Conservation (phyloP, 306 rosid species). For the Comarum palustre region DNA sequence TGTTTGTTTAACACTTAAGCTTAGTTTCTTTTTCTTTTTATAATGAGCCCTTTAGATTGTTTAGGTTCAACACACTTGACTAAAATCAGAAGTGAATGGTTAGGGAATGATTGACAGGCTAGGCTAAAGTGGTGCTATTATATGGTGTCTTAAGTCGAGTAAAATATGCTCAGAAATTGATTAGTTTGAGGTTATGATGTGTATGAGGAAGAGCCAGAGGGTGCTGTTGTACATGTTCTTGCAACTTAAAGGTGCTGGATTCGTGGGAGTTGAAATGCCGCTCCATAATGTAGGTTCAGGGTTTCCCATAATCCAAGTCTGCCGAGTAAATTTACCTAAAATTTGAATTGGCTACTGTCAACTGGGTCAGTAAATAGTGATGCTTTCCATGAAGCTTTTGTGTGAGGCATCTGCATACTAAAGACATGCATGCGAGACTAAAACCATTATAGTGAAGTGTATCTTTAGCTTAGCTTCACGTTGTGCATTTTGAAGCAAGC, state of each 20-base stretch:
- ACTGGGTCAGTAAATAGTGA: neutral
- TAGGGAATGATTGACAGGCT: slow-evolving; percentile 1
- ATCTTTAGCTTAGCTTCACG: slow-evolving; percentile 8
- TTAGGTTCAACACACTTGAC: neutral
- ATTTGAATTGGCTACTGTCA: neutral
- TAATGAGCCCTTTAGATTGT: neutral
- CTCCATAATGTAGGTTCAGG: neutral
- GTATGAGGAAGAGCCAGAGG: neutral
- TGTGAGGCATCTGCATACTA: slow-evolving; percentile 4
- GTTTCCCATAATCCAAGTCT: neutral
- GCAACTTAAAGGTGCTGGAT: neutral
- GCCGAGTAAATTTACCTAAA: neutral
- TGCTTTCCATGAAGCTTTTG: neutral
- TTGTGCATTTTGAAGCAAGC: slow-evolving; percentile 6
- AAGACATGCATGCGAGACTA: slow-evolving; percentile 1
- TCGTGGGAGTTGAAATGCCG: neutral
- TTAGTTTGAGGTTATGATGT: neutral
- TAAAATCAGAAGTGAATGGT: neutral
- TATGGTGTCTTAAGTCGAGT: neutral
- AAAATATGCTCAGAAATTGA: too few relatives aligned
- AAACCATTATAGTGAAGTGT: neutral
- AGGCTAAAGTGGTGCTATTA: neutral
- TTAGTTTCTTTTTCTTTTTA: neutral
- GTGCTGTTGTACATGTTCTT: neutral
- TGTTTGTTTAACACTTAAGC: too few relatives aligned